Conservation (phyloP, 805 yeast genomes). For the Hemisphaericaspora nanyangensis region DNA sequence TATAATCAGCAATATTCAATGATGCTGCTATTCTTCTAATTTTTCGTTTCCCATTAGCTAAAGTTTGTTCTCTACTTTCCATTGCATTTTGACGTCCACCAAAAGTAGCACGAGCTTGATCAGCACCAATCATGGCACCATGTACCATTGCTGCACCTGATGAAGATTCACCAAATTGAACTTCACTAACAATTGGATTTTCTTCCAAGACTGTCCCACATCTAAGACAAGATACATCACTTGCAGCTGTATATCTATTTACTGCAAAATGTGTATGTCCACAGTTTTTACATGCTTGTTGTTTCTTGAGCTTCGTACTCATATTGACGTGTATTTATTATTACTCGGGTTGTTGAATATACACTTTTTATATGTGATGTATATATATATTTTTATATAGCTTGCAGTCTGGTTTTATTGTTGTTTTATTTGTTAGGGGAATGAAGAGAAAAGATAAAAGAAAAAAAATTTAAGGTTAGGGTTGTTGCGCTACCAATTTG, state of each 20-base stretch:
- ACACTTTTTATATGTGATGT: no score
- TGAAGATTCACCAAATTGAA: constrained; percentile 87
- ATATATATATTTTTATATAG: no score
- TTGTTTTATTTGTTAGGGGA: not conserved
- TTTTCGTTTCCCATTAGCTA: constrained; percentile 76
- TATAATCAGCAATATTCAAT: constrained; percentile 74
- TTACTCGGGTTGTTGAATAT: not conserved
- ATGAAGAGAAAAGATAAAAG: not conserved
- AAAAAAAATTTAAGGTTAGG: not conserved
- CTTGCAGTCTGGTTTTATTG: not conserved
- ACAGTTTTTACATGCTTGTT: constrained; percentile 20
- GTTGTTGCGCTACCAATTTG: no score
- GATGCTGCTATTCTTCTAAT: constrained; percentile 78
- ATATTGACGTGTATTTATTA: not conserved
- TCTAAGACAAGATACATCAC: constrained; percentile 70
- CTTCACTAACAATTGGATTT: constrained; percentile 92
- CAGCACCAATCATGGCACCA: constrained; percentile 89
- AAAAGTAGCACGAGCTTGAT: constrained; percentile 70
- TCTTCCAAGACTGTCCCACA: constrained; percentile 92
- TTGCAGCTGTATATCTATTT: constrained; percentile 40
- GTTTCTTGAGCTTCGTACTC: constrained; percentile 3
- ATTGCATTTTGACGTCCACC: constrained; percentile 68
- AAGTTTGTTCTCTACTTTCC: constrained; percentile 86
- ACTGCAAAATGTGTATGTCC: constrained; percentile 19
- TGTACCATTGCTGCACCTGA: constrained; percentile 95